Conservation (phyloP, 352 stramenopile species). For the Pythium phragmiticola region DNA sequence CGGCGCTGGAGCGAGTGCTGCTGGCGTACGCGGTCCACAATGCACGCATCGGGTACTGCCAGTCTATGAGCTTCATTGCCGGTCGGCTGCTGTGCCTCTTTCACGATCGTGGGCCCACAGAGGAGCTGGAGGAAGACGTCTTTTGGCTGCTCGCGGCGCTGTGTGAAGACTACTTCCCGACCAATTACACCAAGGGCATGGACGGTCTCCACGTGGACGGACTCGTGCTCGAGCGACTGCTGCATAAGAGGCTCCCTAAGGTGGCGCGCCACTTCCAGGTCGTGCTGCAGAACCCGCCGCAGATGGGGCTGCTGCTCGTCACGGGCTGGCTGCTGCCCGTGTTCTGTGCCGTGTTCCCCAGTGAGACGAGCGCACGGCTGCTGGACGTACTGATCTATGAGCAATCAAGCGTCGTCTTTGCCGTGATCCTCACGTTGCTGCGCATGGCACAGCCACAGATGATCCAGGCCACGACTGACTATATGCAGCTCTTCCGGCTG, state of each 20-base stretch:
- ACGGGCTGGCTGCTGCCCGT: constrained; percentile 69
- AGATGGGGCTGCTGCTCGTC: constrained; percentile 58
- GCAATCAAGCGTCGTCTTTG: constrained; percentile 49
- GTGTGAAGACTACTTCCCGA: constrained; percentile 59
- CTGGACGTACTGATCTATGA: constrained; percentile 64
- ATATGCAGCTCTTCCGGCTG: constrained; percentile 63
- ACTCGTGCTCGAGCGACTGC: constrained; percentile 48
- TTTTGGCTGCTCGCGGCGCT: constrained; percentile 64
- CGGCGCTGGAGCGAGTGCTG: constrained; percentile 62
- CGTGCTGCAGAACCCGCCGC: constrained; percentile 40
- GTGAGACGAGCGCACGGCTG: constrained; percentile 58
- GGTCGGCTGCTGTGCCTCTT: constrained; percentile 70
- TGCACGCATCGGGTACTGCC: constrained; percentile 78
- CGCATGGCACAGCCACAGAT: constrained; percentile 55
- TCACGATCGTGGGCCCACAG: constrained; percentile 9
- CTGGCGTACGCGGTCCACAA: constrained; percentile 82
- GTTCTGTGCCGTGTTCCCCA: constrained; percentile 66
- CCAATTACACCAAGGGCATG: constrained; percentile 70
- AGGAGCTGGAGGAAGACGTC: constrained; percentile 38
- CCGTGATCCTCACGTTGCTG: constrained; percentile 52
- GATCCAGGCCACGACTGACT: constrained; percentile 54
- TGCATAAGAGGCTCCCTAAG: constrained; percentile 50
- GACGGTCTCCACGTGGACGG: constrained; percentile 55
- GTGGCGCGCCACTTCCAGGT: constrained; percentile 55
- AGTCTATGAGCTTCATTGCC: constrained; percentile 90